Evolutionary conservation across 495 filamentous ascomycete species (phyloP).

Genomic region (Hyphodiscus hymeniophilus): DNA sequence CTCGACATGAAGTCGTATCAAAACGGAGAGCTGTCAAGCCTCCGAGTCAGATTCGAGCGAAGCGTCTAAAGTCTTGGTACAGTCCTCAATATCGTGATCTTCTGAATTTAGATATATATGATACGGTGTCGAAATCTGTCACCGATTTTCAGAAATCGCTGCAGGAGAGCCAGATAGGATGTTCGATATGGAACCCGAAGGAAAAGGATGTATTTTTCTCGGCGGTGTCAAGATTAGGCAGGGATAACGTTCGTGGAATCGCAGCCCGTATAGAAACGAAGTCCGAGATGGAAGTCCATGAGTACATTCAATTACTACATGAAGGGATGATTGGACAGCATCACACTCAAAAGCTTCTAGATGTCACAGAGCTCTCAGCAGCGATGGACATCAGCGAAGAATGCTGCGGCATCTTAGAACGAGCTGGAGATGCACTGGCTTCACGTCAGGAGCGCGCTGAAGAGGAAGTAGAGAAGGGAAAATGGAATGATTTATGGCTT

Average conservation of each 20-base stretch:
- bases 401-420: slow-evolving; percentile 57
- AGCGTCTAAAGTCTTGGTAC: slow-evolving; percentile 28
- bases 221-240: slow-evolving; percentile 53
- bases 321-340: slow-evolving; percentile 30
- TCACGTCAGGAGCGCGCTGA: slow-evolving; percentile 49
- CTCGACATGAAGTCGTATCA: not conserved
- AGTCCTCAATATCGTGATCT: slow-evolving; percentile 49
- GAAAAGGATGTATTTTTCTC: slow-evolving; percentile 69
- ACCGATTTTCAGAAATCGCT: slow-evolving; percentile 17
- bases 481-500: slow-evolving; percentile 41
- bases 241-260: slow-evolving; percentile 50
- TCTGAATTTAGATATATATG: slow-evolving; percentile 46
- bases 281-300: slow-evolving; percentile 60
- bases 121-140: slow-evolving; percentile 28
- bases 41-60: slow-evolving; percentile 7
- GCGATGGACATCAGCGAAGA: slow-evolving; percentile 65
- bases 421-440: slow-evolving; percentile 53
- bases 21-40: slow-evolving; percentile 11
- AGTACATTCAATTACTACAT: slow-evolving; percentile 56
- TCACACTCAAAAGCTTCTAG: slow-evolving; percentile 12
- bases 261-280: slow-evolving; percentile 61
- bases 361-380: slow-evolving; percentile 50
- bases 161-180: slow-evolving; percentile 50
- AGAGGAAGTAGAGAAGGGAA: slow-evolving; percentile 40
- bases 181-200: slow-evolving; percentile 54